Conservation (phyloP, 495 filamentous ascomycete genomes). For the Daldinia loculata region DNA sequence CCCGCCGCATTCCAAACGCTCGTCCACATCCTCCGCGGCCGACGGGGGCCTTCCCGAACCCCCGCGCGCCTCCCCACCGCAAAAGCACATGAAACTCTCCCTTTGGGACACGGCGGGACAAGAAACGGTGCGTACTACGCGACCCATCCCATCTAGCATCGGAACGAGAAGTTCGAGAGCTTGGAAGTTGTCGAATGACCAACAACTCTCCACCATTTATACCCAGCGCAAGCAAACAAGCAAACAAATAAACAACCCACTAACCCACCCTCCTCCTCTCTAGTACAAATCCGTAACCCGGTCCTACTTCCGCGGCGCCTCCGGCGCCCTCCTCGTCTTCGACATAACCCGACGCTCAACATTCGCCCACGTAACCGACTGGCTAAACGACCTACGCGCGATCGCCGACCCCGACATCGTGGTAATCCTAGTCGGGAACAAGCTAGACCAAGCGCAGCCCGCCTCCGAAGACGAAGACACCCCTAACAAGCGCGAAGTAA, state of each 20-base stretch:
- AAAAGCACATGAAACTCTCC: slow-evolving; percentile 78
- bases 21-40: slow-evolving; percentile 43
- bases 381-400: slow-evolving; percentile 89
- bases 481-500: slow-evolving; percentile 76
- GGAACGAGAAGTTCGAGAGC: not conserved
- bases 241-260: not conserved
- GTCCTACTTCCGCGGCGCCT: slow-evolving; percentile 93
- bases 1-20: slow-evolving; percentile 66
- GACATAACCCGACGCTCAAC: slow-evolving; percentile 89
- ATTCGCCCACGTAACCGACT: slow-evolving; percentile 83
- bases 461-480: slow-evolving; percentile 18
- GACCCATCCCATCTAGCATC: not conserved
- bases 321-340: slow-evolving; percentile 91
- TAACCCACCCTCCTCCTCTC: not conserved
- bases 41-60: slow-evolving; percentile 52
- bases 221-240: slow-evolving; percentile 3
- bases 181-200: not conserved
- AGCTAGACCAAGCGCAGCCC: slow-evolving; percentile 75
- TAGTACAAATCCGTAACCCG: slow-evolving; percentile 90
- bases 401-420: slow-evolving; percentile 95
- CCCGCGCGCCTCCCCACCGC: slow-evolving; percentile 45
- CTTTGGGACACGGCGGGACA: slow-evolving; percentile 98
- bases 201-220: not conserved
- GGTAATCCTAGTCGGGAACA: slow-evolving; percentile 94
- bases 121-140: slow-evolving; percentile 66